Base-by-base conservation (phyloP, 1,284 basidiomycete species). In the Heliocybe sulcata region DNA sequence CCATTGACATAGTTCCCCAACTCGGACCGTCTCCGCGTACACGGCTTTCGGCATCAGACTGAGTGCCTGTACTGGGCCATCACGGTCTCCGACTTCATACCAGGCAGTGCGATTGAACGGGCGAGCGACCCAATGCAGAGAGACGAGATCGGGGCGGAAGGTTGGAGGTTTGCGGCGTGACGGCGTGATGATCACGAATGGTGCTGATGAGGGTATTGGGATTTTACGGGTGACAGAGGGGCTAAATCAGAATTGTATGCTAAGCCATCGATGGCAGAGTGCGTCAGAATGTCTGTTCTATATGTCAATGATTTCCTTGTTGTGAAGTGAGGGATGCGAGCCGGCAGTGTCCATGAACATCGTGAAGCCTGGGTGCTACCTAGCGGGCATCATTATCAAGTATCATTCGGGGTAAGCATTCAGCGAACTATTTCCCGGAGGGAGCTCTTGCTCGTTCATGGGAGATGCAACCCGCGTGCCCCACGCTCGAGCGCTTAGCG, bases 121-220 rank as follows among this genome's bases (percentile, higher is more conserved):
- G 56, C 53, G 9, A 62, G 60, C 52, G 62, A 68, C 55, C 57
- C 61, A 33, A 57, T 63, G 35, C 64, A 64, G 52, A 65, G 65
- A 54, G 73, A 75, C 53, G 76, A 79, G 57, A 69, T 77, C 33
- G 77, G 51, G 67, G 69, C 45, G 76, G 73, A 14, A 68, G 70
- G 55, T 65, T 90, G 12, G 85, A 90, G 63, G 79, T 90, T 22
- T 92, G 89, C 87, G 89, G 89, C 0, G 69, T 92, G 62, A 90
- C 89, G 26, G 89, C 87, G 27, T 91, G 88, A 87, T 91, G 90
- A 71, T 90, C 26, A 49, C 22, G 9, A 9, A 35, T 9, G 14
- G 6, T 49, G 16, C 12, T 49, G 47, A 49, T 49, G 47, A 49
- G 27, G 14, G 23, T n/a, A 22, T 25, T 49, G 47, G 22, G 22